A percentile compares a stretch with the other conserved stretches of the same genome.
Evolutionary conservation across 306 rosid species (phyloP).

Genomic region (Nissolia schottii): DNA sequence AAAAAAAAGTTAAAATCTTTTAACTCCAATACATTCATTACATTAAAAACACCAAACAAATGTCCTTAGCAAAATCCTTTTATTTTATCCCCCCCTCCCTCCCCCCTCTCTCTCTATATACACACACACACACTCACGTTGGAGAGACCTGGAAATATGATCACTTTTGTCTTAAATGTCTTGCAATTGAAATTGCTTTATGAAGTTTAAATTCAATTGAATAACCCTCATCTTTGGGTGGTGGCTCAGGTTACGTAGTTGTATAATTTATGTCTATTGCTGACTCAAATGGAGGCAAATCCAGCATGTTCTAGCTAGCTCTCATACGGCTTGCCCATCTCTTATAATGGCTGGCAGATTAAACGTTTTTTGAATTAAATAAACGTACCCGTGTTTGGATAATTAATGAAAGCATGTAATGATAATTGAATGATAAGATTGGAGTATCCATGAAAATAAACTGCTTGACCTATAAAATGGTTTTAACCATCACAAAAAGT

Average conservation of each 20-base stretch:
- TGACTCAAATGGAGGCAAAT: not conserved
- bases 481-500: too few relatives aligned
- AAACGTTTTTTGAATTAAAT: not conserved
- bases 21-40: too few relatives aligned
- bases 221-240: not conserved
- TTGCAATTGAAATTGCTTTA: not conserved
- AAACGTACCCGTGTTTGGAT: not conserved
- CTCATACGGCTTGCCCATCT: not conserved
- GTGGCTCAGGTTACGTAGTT: not conserved
- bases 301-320: not conserved
- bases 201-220: not conserved
- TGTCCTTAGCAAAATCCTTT: too few relatives aligned
- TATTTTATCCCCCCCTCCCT: too few relatives aligned
- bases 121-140: not conserved
- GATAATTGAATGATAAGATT: not conserved
- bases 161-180: not conserved
- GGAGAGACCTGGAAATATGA: not conserved
- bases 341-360: not conserved
- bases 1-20: too few relatives aligned
- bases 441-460: not conserved
- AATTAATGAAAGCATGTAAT: not conserved
- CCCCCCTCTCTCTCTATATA: too few relatives aligned
- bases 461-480: not conserved
- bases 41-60: too few relatives aligned
- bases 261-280: not conserved